Base-by-base conservation (phyloP, 2,329 filamentous ascomycete genomes). In the Claviceps lovelessii region DNA sequence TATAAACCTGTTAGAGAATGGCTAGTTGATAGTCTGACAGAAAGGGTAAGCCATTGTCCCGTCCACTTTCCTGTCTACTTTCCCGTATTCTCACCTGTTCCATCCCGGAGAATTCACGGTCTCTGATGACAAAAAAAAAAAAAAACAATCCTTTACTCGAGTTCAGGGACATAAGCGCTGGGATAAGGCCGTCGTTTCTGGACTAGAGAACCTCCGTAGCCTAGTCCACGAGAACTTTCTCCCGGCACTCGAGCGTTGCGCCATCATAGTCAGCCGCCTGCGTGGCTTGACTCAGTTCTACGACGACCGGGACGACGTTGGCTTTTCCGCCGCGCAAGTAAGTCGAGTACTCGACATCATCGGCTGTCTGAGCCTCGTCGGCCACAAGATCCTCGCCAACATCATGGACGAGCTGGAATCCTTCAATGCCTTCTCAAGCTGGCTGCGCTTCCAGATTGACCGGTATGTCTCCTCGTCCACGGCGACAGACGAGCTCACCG, bases 191-290 rank as follows among this genome's bases (percentile, higher is more conserved):
- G 86, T 94, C 2, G 77, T 80, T 1, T 81, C 82, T 4, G 88
- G 90, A 1, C 84, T 96, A 23, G 83, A 88, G 57, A 85, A 82
- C 54, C 76, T 97, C 10, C 81, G 89, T 51, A 79, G 81, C 53
- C 76, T 97, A 13, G 76, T 90, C 0, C 90, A 95, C 64, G 85
- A 95, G 64, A 90, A 94, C 66, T 82, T 96, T 52, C 76, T 97
- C 2, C 93, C 93, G 0, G 89, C 88, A 0, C 74, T 97, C 2
- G 90, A 97, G 61, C 83, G 91, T 53, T 86, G 86, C 60, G 79
- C 80, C 49, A 82, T 96, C 29, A 84, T 95, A 37, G 78, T 95
- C 33, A 89, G 86, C 60, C 84, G 89, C 13, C 78, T 98, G 1
- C 80, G 86, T 28, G 91, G 93, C 0, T 80, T 97, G 13, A 89